Conservation (phyloP, 2,329 filamentous ascomycete genomes). For the Colletotrichum sp. region DNA sequence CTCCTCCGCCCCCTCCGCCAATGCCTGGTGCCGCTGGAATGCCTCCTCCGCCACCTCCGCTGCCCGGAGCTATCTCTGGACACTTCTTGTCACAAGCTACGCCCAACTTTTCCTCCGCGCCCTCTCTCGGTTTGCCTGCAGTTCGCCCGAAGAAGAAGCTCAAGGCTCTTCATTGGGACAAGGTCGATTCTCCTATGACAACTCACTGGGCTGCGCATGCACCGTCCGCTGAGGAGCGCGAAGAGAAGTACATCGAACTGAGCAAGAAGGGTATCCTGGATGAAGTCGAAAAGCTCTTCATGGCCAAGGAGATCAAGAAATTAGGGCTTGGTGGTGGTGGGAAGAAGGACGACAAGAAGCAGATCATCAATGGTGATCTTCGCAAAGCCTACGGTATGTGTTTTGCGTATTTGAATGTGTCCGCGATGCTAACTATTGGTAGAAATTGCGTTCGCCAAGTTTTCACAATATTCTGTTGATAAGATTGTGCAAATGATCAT, state of each 20-base stretch:
- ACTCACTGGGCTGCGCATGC: conserved; percentile 92
- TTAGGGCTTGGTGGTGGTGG: conserved; percentile 69
- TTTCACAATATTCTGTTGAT: conserved; percentile 82
- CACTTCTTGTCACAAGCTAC: conserved; percentile 75
- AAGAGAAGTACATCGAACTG: conserved; percentile 94
- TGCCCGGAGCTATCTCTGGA: conserved; percentile 72
- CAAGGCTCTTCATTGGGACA: conserved; percentile 99
- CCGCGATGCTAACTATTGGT: conserved; percentile 4
- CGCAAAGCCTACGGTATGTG: conserved; percentile 80
- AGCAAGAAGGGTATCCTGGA: conserved; percentile 95
- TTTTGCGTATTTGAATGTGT: neutral
- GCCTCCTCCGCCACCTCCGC: conserved; percentile 52
- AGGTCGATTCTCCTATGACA: conserved; percentile 89
- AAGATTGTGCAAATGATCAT: conserved; percentile 93
- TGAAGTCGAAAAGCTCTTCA: conserved; percentile 96
- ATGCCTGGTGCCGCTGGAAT: conserved; percentile 42
- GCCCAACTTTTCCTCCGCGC: conserved; percentile 55
- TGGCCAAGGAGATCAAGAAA: conserved; percentile 95
- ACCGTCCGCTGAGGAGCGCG: conserved; percentile 84
- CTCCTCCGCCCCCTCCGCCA: conserved; percentile 53
- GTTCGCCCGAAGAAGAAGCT: conserved; percentile 98
- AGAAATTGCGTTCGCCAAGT: conserved; percentile 93
- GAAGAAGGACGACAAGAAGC: conserved; percentile 95
- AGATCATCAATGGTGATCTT: conserved; percentile 90
- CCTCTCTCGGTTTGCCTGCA: conserved; percentile 73